Conservation (phyloP, 441 rosid genomes). For the Pelargonium citronellum region DNA sequence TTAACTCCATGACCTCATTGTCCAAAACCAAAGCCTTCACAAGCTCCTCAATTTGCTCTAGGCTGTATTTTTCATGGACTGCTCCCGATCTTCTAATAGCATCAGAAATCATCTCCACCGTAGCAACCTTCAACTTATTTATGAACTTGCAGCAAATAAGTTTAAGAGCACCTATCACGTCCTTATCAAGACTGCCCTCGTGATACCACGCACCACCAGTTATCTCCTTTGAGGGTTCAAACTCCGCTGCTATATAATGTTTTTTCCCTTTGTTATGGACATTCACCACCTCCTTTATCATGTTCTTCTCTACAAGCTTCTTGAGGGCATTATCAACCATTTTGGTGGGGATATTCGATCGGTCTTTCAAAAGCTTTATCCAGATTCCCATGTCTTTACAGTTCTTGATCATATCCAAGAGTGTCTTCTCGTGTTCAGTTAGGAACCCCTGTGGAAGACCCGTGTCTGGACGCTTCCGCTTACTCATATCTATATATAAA, state of each 20-base stretch:
- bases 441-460: constrained; percentile 29
- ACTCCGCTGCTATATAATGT: constrained; percentile 52
- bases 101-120: constrained; percentile 39
- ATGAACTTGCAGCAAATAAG: constrained; percentile 31
- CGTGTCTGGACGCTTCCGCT: constrained; percentile 46
- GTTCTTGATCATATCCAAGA: constrained; percentile 39
- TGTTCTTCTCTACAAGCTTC: constrained; percentile 37
- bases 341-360: constrained; percentile 31
- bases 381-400: constrained; percentile 61
- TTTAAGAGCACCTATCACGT: constrained; percentile 41
- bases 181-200: constrained; percentile 51
- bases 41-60: constrained; percentile 50
- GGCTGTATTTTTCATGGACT: constrained; percentile 26
- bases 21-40: constrained; percentile 58
- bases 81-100: constrained; percentile 27
- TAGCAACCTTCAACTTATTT: constrained; percentile 32
- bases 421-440: constrained; percentile 42
- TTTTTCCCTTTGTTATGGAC: constrained; percentile 51
- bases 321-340: constrained; percentile 34
- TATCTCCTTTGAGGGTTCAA: constrained; percentile 55
- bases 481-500: constrained; percentile 39
- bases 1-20: constrained; percentile 45
- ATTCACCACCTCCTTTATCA: constrained; percentile 59
- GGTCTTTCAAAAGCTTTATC: constrained; percentile 36
- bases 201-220: constrained; percentile 77